Evolutionary conservation across 768 basidiomycete species (phyloP), one percentile per base, ranked within the genome.

Genomic region (Baorangia bicolor): DNA sequence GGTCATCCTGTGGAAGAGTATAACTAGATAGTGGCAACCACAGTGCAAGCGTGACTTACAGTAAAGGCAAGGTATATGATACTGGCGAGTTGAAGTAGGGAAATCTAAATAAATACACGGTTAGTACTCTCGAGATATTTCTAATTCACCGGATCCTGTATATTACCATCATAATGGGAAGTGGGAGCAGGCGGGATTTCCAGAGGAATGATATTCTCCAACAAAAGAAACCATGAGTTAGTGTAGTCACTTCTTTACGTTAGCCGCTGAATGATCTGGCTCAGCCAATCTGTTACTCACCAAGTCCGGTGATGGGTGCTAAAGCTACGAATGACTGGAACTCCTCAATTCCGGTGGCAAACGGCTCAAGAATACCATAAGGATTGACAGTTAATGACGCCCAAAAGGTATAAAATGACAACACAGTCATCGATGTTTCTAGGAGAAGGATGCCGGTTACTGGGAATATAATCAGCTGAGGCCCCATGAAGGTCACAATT

Each of bases 181-280:
- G 2, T 11, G 27, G 11, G 0, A 67, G 11, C 27, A 51, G 6
- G 28, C 8, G 18, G 1, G 27, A 58, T 35, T 12, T 47, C 7
- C 33, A 28, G 20, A 67, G 47, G 11, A 27, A 41, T 21, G 51
- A 47, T 55, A 69, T 61, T 50, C 59, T 43, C 67, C 66, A 69
- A 42, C 62, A 67, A 50, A 49, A 61, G 30, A 67, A 67, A 7
- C 62, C 49, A 8, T 69, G 67, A 2, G 57, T 57, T 20, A 60
- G 6, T 11, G 51, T 55, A 8, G 58, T 60, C 13, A 66, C 65
- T 60, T 10, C 13, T 21, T 5, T 43, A 0, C 2, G 20, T 63
- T 9, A 57, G 41, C 13, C 12, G 16, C 21, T 3, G 11, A 21
- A 21, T 6, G 2, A 27, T 38, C 4, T 4, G 28, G n/a, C n/a